Evolutionary conservation across 345 rosid species (phyloP), one percentile per base, ranked within the genome.

Genomic region (Schrenkiella parvula): DNA sequence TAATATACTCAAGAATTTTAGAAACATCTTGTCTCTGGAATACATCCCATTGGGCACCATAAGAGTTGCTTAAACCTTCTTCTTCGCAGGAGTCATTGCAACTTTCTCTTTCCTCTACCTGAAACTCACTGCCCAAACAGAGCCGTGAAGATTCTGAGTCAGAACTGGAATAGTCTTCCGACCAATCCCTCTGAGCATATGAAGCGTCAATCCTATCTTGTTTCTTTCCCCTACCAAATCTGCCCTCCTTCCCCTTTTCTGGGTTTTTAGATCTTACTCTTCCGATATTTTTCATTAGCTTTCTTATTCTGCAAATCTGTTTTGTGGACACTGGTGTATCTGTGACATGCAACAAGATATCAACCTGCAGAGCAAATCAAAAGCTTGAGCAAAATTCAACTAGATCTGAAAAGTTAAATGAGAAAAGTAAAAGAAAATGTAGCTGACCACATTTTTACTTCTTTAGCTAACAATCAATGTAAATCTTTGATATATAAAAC

Each of bases 1-100:
- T 81, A 35, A 95, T 81, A 76, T 91, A 95, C 50, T 88, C 93
- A 22, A 84, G 74, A 63, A 95, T 88, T 80, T 87, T 87, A 38
- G 89, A 92, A 68, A 86, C 91, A 81, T 95, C 99, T 80, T 87
- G 89, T 70, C 87, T 84, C 63, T 87, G 92, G 69, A 95, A 95
- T 71, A 91, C 87, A 83, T 91, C 99, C 99, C 99, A 95, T 48
- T 77, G 87, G 25, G 89, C 96, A 74, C 99, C 96, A 60, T 83
- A 86, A 39, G 90, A 73, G 54, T 72, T 79, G 26, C 73, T 80
- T 56, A 72, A 13, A 4, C 55, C 70, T 73, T 77, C 83, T 75
- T 70, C 75, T 78, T 55, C 57, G 58, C 56, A 64, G 56, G 70
- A 63, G 37, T 63, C 43, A 25, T 47, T 59, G 56, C 67, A 62